A percentile compares a stretch with the other conserved stretches of the same genome.
Evolutionary conservation across 371 early-diverging fungal species (phyloP).

Genomic region (Mortierella sp.): DNA sequence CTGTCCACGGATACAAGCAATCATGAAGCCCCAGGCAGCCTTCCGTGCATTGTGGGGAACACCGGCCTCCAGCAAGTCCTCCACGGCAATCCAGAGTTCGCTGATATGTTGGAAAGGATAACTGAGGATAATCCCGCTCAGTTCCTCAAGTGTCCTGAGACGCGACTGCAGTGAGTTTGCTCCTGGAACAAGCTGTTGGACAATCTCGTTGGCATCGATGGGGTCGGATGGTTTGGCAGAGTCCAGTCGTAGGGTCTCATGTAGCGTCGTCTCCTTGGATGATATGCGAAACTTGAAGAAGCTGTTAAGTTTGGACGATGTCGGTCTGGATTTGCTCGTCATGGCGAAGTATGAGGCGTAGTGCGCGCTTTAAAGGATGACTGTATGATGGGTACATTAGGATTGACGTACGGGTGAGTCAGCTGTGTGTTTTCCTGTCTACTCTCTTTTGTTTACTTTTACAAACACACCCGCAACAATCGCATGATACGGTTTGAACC

Average conservation of each 20-base stretch:
- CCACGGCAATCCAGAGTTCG: conserved; percentile 71
- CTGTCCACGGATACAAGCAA: conserved; percentile 73
- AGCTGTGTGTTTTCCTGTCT: background rate
- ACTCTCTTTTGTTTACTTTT: background rate
- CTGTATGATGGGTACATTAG: background rate
- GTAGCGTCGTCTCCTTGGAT: conserved; percentile 46
- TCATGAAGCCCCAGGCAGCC: conserved; percentile 73
- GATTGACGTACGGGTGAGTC: background rate
- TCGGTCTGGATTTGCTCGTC: conserved; percentile 36
- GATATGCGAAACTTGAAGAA: conserved; percentile 51
- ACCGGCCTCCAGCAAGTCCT: conserved; percentile 66
- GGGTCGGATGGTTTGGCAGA: conserved; percentile 54
- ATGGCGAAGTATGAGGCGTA: conserved; percentile 8
- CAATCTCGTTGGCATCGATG: conserved; percentile 59
- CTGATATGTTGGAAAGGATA: conserved; percentile 73
- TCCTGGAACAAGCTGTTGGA: conserved; percentile 53
- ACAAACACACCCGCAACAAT: background rate
- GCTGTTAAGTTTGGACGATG: conserved; percentile 46
- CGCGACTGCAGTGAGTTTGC: conserved; percentile 47
- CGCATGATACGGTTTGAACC: background rate
- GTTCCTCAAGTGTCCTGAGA: conserved; percentile 53
- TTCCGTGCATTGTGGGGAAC: conserved; percentile 71
- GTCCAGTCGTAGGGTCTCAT: conserved; percentile 48
- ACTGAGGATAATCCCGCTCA: conserved; percentile 48
- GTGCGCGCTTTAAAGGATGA: background rate